Evolutionary conservation across 306 rosid species (phyloP).

Genomic region (Rosa lucieae): DNA sequence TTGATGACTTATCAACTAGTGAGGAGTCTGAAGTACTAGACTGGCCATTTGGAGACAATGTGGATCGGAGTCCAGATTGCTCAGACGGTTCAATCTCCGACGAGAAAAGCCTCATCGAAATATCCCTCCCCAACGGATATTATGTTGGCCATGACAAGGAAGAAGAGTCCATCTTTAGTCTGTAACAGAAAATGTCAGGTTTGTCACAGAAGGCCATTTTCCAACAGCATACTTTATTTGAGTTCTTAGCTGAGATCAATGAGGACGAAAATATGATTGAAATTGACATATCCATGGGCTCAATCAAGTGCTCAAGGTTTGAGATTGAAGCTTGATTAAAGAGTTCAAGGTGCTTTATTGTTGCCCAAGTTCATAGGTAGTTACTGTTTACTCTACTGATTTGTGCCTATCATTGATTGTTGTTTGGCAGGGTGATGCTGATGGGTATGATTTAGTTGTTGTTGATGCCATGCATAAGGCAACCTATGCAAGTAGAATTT

Average conservation of each 20-base stretch:
- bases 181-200: conserved; percentile 42
- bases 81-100: conserved; percentile 91
- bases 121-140: conserved; percentile 69
- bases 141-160: conserved; percentile 41
- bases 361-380: conserved; percentile 28
- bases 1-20: conserved; percentile 38
- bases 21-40: conserved; percentile 57
- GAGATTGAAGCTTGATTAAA: conserved; percentile 50
- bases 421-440: conserved; percentile 85
- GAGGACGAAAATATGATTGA: conserved; percentile 93
- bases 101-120: conserved; percentile 92
- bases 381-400: conserved; percentile 13
- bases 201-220: conserved; percentile 20
- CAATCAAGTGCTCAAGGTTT: conserved; percentile 93
- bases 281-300: conserved; percentile 93
- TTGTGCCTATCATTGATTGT: conserved; percentile 11
- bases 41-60: conserved; percentile 33
- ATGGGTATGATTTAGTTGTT: conserved; percentile 92
- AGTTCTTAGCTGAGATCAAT: conserved; percentile 69
- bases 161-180: conserved; percentile 23
- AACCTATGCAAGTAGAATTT: conserved; percentile 93
- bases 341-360: conserved; percentile 51
- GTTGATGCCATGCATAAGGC: conserved; percentile 99
- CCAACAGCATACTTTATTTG: conserved; percentile 47
- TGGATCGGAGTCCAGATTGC: conserved; percentile 31